Conservation (phyloP, 1,139 yeast genomes). For the Sugiyamaella paludigena region DNA sequence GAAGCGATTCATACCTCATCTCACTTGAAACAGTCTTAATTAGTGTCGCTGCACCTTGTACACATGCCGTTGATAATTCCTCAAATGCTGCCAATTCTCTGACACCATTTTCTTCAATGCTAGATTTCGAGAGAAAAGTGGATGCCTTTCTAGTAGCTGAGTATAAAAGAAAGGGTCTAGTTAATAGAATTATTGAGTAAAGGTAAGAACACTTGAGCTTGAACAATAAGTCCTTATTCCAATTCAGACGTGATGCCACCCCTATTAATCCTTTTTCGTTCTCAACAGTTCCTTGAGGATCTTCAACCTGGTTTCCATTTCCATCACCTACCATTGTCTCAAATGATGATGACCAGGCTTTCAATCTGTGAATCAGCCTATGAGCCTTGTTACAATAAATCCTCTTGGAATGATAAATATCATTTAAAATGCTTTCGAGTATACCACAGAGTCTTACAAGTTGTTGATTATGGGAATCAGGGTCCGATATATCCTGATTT, state of each 20-base stretch:
- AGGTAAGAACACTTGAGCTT: slow-evolving; percentile 1
- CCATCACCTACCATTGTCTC: background rate
- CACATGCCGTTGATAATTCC: background rate
- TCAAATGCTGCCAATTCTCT: background rate
- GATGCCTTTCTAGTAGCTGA: background rate
- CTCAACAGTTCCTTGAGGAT: too few species aligned
- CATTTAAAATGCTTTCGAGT: background rate
- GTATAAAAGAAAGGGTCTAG: slow-evolving; percentile 1
- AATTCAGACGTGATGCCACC: background rate
- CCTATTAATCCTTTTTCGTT: background rate
- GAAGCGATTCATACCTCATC: background rate
- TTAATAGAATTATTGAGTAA: slow-evolving; percentile 2
- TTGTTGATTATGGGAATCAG: background rate
- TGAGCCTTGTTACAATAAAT: background rate
- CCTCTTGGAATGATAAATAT: background rate
- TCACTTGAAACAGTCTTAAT: background rate
- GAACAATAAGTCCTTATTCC: background rate
- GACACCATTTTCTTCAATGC: background rate
- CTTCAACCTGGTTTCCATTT: background rate
- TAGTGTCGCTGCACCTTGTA: slow-evolving; percentile 1
- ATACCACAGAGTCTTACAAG: slow-evolving; percentile 1
- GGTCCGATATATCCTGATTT: background rate
- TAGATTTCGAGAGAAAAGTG: background rate
- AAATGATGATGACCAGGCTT: background rate
- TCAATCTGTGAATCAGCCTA: background rate